These are phyloP conservation scores for Copromyces sp. DNA, from an alignment of 495 filamentous ascomycete genomes.

Conservation along the genomic window DNA sequence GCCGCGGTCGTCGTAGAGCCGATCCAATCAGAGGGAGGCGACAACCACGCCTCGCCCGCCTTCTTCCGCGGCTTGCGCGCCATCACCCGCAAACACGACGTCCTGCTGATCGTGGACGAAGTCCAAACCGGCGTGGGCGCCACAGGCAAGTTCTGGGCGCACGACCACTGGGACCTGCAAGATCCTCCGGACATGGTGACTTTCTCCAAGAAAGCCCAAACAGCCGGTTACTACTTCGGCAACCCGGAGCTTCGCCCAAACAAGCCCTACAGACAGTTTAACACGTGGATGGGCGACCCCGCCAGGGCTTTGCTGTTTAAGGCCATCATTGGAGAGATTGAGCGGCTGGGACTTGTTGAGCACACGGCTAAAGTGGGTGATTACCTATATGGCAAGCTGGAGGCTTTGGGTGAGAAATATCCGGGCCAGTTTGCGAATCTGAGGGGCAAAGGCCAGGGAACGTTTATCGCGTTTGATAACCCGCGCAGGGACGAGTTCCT, in stretches of 20 bases:
- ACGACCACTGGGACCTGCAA: conserved; percentile 88
- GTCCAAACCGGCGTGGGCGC: conserved; percentile 95
- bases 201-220: conserved; percentile 98
- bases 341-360: conserved; percentile 66
- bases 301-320: conserved; percentile 83
- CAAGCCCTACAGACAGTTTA: conserved; percentile 99
- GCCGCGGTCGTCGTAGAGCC: conserved; percentile 88
- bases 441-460: conserved; percentile 88
- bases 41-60: conserved; percentile 90
- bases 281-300: conserved; percentile 99
- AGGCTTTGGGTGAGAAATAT: conserved; percentile 59
- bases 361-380: conserved; percentile 75
- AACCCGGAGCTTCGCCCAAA: conserved; percentile 84
- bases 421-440: conserved; percentile 82
- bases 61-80: conserved; percentile 88
- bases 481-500: conserved; percentile 79
- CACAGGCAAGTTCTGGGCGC: conserved; percentile 97
- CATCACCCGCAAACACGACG: conserved; percentile 72
- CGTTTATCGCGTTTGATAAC: conserved; percentile 94
- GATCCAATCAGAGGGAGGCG: conserved; percentile 95
- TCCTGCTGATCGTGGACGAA: conserved; percentile 95
- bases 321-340: conserved; percentile 83
- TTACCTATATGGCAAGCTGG: conserved; percentile 68
- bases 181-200: conserved; percentile 96
- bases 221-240: conserved; percentile 93